phyloP scores from a whole-genome alignment of 805 yeast genomes.

The Barnettozyma sp. region DNA sequence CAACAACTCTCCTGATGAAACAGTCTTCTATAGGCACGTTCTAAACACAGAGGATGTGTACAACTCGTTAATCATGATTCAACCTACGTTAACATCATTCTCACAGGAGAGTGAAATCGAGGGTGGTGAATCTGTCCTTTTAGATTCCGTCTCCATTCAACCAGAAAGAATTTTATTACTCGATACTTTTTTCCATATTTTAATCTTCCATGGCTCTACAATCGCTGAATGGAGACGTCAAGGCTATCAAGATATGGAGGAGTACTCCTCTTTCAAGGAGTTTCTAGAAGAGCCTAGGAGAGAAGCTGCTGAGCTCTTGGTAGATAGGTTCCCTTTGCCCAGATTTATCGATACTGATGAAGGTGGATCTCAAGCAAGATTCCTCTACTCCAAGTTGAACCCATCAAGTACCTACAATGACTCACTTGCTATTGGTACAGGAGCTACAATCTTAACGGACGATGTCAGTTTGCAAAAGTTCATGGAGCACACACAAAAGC shows the following conservation, averaged over 20 bases:
- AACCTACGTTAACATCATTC: conserved; percentile 57
- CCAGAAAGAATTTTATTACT: conserved; percentile 50
- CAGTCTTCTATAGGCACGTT: conserved; percentile 55
- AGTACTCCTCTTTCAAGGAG: conserved; percentile 50
- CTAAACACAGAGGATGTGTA: conserved; percentile 55
- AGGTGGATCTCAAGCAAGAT: conserved; percentile 72
- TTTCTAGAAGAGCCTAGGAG: conserved; percentile 55
- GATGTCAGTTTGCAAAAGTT: conserved; percentile 31
- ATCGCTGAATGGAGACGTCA: conserved; percentile 63
- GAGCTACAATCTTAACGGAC: conserved; percentile 46
- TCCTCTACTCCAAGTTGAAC: conserved; percentile 60
- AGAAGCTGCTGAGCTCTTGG: conserved; percentile 58
- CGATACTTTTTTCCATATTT: conserved; percentile 64
- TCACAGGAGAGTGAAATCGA: conserved; percentile 35
- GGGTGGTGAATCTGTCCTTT: conserved; percentile 50
- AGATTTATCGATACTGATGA: conserved; percentile 68
- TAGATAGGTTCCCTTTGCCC: conserved; percentile 66
- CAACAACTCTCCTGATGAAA: conserved; percentile 68
- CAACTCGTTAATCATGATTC: conserved; percentile 60
- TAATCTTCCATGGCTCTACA: conserved; percentile 59
- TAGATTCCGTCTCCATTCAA: conserved; percentile 57
- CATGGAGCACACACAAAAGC: conserved; percentile 32
- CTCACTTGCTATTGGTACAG: conserved; percentile 28
- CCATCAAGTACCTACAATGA: conserved; percentile 52
- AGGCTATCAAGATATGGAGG: conserved; percentile 55